Base-by-base conservation (phyloP, 371 early-diverging fungal species). In the Polyrhizophydium stewartii region DNA sequence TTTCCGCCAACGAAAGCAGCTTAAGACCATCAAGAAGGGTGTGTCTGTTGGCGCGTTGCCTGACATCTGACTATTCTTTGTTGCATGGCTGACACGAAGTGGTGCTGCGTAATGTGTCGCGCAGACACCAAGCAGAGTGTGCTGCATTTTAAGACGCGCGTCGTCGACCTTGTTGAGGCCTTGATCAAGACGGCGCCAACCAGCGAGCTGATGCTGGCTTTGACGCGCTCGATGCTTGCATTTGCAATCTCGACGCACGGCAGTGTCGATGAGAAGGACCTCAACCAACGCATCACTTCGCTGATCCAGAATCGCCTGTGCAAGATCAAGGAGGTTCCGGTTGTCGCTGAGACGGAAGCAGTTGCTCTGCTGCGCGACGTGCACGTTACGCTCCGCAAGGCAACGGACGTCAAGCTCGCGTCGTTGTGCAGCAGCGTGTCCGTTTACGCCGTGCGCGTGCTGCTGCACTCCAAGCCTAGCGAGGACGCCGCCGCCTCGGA, bases 101-200 rank as follows among this genome's bases (percentile, higher is more conserved):
- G n/a, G n/a, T 46, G 35, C 49, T 7, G 12, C 6, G 17, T 13
- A 27, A 61, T 35, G 35, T 3, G 35, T 7, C 13, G 16, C 22
- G n/a, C 35, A 73, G 85, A 87, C 56, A 69, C 81, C 51, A 88
- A 91, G 70, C 81, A 89, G 63, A 86, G 85, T 40, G 74, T 90
- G 35, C 74, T 89, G 43, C 87, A 95, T 67, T 95, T 93, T 73
- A 92, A 93, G 78, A 86, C 89, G 69, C 90, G 91, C 50, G 89
- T 91, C 1, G 78, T 93, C 62, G 92, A 90, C 59, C 75, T 95
- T 45, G 66, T 92, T 57, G 86, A 87, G 31, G 84, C 89, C 51
- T 93, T 87, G 73, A 73, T 89, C 58, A 77, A 81, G 56, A 85
- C 82, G 65, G 85, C 87, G 69, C 83, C 90, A 6, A 72, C 77